phyloP scores from a whole-genome alignment of 192 early-diverging fungal genomes.

The Entomortierella beljakovae region DNA sequence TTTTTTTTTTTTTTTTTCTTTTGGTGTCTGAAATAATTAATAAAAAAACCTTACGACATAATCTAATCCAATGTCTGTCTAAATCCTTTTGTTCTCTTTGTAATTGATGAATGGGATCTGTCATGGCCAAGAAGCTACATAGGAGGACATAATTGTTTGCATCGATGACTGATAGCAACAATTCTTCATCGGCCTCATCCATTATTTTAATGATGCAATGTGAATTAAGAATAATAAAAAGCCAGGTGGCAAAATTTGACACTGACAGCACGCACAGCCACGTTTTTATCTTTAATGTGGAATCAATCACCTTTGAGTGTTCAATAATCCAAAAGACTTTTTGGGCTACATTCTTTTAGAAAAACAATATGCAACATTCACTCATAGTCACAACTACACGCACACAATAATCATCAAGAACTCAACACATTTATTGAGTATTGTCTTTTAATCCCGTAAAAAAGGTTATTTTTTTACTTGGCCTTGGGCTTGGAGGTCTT shows the following conservation, averaged over 20 bases:
- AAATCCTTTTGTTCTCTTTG: conserved; percentile 18
- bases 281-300: background rate
- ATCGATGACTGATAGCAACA: conserved; percentile 6
- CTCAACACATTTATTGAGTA: background rate
- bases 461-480: conserved; percentile 21
- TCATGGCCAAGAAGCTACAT: conserved; percentile 14
- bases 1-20: background rate
- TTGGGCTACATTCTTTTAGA: no score
- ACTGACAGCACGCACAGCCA: background rate
- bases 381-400: no score
- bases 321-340: no score
- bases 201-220: background rate
- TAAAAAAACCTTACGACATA: conserved; percentile 1
- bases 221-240: background rate
- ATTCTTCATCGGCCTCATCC: conserved; percentile 9
- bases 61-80: conserved; percentile 19
- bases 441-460: background rate
- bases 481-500: conserved; percentile 27
- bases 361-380: no score
- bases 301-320: no score
- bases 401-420: no score
- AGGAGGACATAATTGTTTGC: conserved; percentile 28
- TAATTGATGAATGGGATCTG: conserved; percentile 18
- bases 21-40: no score
- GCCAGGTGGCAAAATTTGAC: background rate